Percentiles rank a stretch among this genome's conserved stretches.
Evolutionary conservation across 2,329 filamentous ascomycete genomes (phyloP).

Genomic region (Aspergillus niger): DNA sequence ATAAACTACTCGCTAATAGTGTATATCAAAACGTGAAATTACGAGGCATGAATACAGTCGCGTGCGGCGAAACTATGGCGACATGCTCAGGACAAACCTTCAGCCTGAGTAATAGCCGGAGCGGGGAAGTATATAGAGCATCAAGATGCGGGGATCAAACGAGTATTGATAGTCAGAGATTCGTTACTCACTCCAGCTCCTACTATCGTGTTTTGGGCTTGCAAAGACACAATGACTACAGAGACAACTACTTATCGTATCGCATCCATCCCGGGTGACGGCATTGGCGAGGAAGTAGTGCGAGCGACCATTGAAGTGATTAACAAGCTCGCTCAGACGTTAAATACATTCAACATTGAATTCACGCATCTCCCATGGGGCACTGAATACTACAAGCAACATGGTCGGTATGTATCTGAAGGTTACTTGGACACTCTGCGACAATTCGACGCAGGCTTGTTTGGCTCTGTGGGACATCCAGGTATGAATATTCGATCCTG

Average conservation of each 20-base stretch:
- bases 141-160: not conserved
- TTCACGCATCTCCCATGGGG: conserved; percentile 51
- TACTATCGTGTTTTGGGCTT: not conserved
- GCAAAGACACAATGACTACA: conserved; percentile 1
- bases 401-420: conserved; percentile 56
- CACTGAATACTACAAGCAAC: conserved; percentile 47
- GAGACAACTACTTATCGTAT: conserved; percentile 44
- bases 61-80: not conserved
- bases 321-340: conserved; percentile 46
- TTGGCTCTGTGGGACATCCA: conserved; percentile 62
- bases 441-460: conserved; percentile 58
- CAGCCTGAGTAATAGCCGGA: conserved; percentile 4
- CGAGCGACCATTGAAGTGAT: conserved; percentile 55
- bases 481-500: conserved; percentile 35
- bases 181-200: too few relatives aligned
- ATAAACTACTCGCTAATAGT: too few relatives aligned
- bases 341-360: conserved; percentile 52
- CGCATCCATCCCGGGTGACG: conserved; percentile 64
- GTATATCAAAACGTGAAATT: too few relatives aligned
- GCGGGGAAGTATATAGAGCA: not conserved
- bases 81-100: conserved; percentile 6
- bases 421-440: conserved; percentile 54
- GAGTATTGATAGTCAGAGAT: not conserved
- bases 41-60: not conserved
- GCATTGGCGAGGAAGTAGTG: conserved; percentile 66